Evolutionary conservation across 2,329 filamentous ascomycete species (phyloP).

Genomic region (Plenodomus tracheiphilus): DNA sequence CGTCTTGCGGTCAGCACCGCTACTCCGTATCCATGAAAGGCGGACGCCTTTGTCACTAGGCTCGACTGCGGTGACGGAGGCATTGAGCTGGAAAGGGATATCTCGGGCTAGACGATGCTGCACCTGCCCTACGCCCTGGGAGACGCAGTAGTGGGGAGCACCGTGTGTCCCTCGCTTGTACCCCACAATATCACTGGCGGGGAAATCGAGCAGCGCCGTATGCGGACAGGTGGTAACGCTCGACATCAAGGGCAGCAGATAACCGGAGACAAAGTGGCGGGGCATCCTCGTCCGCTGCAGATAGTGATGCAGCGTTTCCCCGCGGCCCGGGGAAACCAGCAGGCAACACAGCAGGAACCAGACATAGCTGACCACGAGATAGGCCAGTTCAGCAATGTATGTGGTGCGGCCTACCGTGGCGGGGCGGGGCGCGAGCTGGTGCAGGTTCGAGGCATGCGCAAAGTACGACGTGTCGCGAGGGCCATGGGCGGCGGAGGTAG

Average conservation of each 20-base stretch:
- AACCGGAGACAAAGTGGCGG: constrained; percentile 51
- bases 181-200: constrained; percentile 56
- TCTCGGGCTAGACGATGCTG: constrained; percentile 52
- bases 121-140: constrained; percentile 55
- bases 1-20: constrained; percentile 3
- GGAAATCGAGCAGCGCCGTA: constrained; percentile 54
- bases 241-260: constrained; percentile 60
- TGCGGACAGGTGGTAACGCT: constrained; percentile 61
- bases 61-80: constrained; percentile 45
- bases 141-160: constrained; percentile 57
- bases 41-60: constrained; percentile 29
- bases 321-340: constrained; percentile 45
- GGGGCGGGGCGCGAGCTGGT: constrained; percentile 52
- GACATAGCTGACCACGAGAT: constrained; percentile 54
- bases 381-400: constrained; percentile 51
- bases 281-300: constrained; percentile 56
- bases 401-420: constrained; percentile 38
- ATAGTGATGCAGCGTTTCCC: constrained; percentile 56
- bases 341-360: constrained; percentile 61
- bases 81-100: constrained; percentile 49
- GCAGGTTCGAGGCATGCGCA: constrained; percentile 59
- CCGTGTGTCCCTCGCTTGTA: constrained; percentile 55
- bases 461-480: constrained; percentile 48
- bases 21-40: constrained; percentile 41
- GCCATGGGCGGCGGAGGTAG: constrained; percentile 22